Conservation (phyloP, 106 monocot genomes). For the Agapanthus africanus region DNA sequence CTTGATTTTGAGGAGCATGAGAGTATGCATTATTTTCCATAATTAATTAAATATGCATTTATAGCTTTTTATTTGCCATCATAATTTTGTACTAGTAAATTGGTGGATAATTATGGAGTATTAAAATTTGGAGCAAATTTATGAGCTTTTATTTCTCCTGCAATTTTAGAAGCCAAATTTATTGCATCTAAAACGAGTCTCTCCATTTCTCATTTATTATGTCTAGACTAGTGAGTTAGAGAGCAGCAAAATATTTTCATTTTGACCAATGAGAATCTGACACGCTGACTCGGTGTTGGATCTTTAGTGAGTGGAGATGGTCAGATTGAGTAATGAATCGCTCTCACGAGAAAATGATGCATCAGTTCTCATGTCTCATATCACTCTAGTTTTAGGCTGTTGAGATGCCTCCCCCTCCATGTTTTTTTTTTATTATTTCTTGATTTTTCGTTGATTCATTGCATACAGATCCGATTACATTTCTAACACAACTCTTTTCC, state of each 20-base stretch:
- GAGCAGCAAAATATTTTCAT: background rate
- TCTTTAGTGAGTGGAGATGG: too few species aligned
- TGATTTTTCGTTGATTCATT: too few species aligned
- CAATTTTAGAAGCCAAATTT: too few species aligned
- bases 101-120: background rate
- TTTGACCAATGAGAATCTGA: background rate
- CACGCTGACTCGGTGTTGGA: too few species aligned
- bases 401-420: too few species aligned
- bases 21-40: constrained; percentile 39
- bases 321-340: background rate
- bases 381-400: background rate
- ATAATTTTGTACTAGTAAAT: background rate
- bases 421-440: too few species aligned
- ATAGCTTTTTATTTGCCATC: background rate
- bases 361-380: background rate
- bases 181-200: too few species aligned
- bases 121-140: background rate
- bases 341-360: background rate
- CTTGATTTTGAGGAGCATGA: constrained; percentile 59
- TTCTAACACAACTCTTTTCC: background rate
- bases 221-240: background rate
- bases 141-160: background rate
- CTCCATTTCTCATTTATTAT: too few species aligned
- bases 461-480: too few species aligned
- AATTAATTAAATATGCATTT: too few species aligned